These are phyloP conservation scores for Truncatella angustata DNA, from an alignment of 2,329 filamentous ascomycete genomes.

Conservation along the genomic window DNA sequence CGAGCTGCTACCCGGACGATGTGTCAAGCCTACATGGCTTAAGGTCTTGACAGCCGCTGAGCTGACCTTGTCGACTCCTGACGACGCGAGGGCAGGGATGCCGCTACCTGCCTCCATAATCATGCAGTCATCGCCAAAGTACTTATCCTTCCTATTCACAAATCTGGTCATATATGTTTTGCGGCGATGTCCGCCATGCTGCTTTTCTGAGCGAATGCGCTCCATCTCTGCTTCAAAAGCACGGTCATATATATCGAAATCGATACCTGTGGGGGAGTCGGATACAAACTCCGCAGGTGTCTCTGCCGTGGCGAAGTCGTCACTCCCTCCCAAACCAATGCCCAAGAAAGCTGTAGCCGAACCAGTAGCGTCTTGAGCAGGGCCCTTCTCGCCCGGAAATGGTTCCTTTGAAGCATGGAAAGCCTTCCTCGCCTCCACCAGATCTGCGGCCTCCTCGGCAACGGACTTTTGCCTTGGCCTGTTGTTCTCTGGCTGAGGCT, in stretches of 20 bases:
- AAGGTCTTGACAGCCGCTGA: conserved; percentile 9
- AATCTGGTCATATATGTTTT: conserved; percentile 48
- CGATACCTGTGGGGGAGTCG: conserved; percentile 80
- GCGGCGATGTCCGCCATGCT: conserved; percentile 33
- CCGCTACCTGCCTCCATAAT: conserved; percentile 31
- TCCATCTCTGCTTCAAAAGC: conserved; percentile 84
- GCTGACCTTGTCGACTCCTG: conserved; percentile 9
- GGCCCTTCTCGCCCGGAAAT: conserved; percentile 49
- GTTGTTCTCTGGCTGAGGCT: conserved; percentile 16
- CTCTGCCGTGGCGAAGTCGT: conserved; percentile 35
- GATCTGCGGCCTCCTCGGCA: conserved; percentile 46
- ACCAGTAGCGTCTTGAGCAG: conserved; percentile 63
- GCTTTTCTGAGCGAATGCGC: conserved; percentile 36
- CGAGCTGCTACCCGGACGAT: neutral
- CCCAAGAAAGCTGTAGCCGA: conserved; percentile 67
- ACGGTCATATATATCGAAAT: conserved; percentile 84
- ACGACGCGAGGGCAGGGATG: conserved; percentile 14
- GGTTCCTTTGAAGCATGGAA: conserved; percentile 32
- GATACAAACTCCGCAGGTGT: conserved; percentile 55
- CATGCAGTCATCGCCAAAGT: conserved; percentile 34
- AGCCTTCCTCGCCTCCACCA: conserved; percentile 46
- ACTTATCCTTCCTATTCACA: conserved; percentile 43
- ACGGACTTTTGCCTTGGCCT: conserved; percentile 29
- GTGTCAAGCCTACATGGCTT: conserved; percentile 1
- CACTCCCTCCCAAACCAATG: conserved; percentile 66